A percentile compares a stretch with the other conserved stretches of the same genome.
phyloP scores from a whole-genome alignment of 345 rosid genomes.

The Kernera saxatilis region DNA sequence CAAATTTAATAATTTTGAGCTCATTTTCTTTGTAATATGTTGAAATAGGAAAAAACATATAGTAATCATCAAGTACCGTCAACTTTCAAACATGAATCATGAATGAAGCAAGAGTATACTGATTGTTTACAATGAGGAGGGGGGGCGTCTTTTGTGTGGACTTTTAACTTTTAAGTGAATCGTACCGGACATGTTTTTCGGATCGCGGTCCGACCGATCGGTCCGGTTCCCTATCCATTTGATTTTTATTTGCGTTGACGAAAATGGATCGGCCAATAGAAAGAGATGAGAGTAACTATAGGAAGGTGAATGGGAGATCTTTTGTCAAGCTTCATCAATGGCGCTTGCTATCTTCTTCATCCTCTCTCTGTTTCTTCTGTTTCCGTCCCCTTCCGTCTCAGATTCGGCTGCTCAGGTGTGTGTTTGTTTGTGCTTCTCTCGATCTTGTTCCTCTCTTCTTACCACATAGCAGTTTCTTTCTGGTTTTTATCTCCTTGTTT shows the following conservation, averaged over 20 bases:
- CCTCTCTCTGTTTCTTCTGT: slow-evolving; percentile 16
- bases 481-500: background rate
- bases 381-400: slow-evolving; percentile 11
- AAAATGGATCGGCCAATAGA: slow-evolving; percentile 6
- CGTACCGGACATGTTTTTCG: background rate
- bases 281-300: background rate
- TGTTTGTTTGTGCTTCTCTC: slow-evolving; percentile 4
- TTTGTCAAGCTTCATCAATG: slow-evolving; percentile 24
- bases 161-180: background rate
- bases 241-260: slow-evolving; percentile 1
- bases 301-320: background rate
- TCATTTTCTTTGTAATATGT: too few relatives aligned
- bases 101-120: too few relatives aligned
- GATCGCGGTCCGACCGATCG: background rate
- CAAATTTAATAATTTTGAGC: too few relatives aligned
- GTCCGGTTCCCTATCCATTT: background rate
- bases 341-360: slow-evolving; percentile 12
- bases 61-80: too few relatives aligned
- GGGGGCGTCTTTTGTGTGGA: too few relatives aligned
- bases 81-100: too few relatives aligned
- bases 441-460: background rate
- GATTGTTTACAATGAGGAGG: too few relatives aligned
- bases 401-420: slow-evolving; percentile 29
- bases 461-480: background rate
- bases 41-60: too few relatives aligned